Base-by-base conservation (phyloP, 306 rosid species). In the Gillenia trifoliata region DNA sequence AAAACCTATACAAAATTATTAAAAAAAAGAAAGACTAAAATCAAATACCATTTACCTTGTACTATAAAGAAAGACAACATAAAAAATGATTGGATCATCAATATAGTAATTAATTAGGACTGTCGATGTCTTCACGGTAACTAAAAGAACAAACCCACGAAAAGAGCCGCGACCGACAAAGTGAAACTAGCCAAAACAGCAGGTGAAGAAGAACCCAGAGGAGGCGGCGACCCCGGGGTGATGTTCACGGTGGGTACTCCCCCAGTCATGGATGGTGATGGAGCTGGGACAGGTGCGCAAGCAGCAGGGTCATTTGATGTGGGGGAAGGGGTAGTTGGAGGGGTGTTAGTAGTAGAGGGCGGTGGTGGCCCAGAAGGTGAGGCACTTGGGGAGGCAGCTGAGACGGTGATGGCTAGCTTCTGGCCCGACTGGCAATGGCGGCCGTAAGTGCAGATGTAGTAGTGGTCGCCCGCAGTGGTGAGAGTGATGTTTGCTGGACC, bases 401-500 rank as follows among this genome's bases (percentile, higher is more conserved):
- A 22, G 80, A 75, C 67, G 11, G 66, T 70, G 47, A 84, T 36
- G 29, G 78, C 55, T n/a, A 77, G 30, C 75, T 81, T 79, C 77
- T 83, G 81, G 40, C 83, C 86, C 20, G 7, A 28, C 26, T 23
- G 61, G 72, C 86, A 78, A 62, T 83, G 86, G 2, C 0, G 0
- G 63, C 83, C 75, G 3, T 55, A 0, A 7, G 79, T 66, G 78
- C 86, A 66, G n/a, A 79, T 76, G 73, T 38, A 76, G 76, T 57
- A 83, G 55, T 31, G 84, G 3, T 76, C 34, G 16, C 81, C 83
- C 6, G 70, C 6, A 0, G 79, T 29, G 31, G 57, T 2, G 41
- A 68, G 28, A 1, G 68, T 38, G 9, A 59, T 17, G 33, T 71
- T 61, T 11, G 73, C 59, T 0, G 85, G 85, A 38, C 79, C 68